A percentile compares a stretch with the other conserved stretches of the same genome.
Conservation (phyloP, 306 rosid species). For the Gleditsia sinensis region DNA sequence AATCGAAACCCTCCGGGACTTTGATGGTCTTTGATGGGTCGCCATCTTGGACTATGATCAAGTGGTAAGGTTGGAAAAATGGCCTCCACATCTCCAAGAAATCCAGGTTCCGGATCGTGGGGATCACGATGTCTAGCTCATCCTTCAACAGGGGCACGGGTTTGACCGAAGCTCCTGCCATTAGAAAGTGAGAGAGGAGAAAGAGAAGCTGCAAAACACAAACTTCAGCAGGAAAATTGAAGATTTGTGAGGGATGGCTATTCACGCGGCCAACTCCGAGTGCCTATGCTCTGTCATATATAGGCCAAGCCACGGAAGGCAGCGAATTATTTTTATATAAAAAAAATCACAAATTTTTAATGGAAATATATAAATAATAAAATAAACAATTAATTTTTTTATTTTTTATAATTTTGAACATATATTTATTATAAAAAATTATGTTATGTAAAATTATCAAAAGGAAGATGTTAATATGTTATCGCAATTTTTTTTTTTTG, state of each 20-base stretch:
- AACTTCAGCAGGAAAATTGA: background rate
- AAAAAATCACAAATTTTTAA: no score
- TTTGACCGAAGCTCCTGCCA: conserved; percentile 47
- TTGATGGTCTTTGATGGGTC: conserved; percentile 67
- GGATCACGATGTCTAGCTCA: conserved; percentile 86
- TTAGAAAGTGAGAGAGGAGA: conserved; percentile 16
- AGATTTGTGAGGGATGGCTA: background rate
- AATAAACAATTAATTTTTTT: no score
- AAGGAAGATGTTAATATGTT: background rate
- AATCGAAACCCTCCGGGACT: conserved; percentile 77
- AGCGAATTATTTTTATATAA: no score
- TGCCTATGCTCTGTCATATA: background rate
- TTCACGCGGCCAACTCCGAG: conserved; percentile 16
- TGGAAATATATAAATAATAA: no score
- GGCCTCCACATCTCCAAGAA: conserved; percentile 95
- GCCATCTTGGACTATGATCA: conserved; percentile 84
- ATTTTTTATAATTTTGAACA: no score
- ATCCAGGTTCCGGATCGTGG: conserved; percentile 86
- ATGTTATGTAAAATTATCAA: background rate
- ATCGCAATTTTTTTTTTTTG: background rate
- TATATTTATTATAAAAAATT: background rate
- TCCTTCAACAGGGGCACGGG: conserved; percentile 64
- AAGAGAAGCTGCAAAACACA: background rate
- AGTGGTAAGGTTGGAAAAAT: conserved; percentile 66
- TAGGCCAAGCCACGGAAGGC: background rate